Percentiles rank a stretch among this genome's conserved stretches.
Evolutionary conservation across 1,284 basidiomycete species (phyloP).

Genomic region (Polyporus tsugae): DNA sequence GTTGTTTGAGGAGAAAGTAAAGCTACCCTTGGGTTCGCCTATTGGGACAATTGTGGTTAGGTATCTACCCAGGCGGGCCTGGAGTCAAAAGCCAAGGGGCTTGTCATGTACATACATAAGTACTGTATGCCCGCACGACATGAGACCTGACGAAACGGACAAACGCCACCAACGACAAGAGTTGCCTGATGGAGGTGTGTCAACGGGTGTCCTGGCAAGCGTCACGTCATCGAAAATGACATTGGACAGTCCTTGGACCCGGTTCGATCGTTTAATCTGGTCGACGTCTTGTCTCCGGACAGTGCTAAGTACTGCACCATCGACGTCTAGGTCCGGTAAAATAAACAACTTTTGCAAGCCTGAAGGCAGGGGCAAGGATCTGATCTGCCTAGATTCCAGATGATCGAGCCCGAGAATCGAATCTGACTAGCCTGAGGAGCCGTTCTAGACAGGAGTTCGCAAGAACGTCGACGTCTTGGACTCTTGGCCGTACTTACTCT

Average conservation of each 20-base stretch:
- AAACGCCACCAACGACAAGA: neutral
- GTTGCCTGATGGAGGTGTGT: conserved; percentile 1
- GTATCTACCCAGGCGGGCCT: neutral
- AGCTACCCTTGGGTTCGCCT: neutral
- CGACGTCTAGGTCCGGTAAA: neutral
- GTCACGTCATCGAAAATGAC: neutral
- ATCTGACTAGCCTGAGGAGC: neutral
- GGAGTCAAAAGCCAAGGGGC: neutral
- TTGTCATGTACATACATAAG: too few species aligned
- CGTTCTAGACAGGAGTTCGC: neutral
- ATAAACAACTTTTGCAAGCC: neutral
- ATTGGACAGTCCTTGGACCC: too few species aligned
- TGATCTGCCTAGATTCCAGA: neutral
- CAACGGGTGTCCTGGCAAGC: neutral
- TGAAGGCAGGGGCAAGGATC: neutral
- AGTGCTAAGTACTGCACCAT: too few species aligned
- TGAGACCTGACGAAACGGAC: neutral
- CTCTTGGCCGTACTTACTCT: neutral
- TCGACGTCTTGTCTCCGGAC: neutral
- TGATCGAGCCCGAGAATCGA: neutral
- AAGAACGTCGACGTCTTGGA: too few species aligned
- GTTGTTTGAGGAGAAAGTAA: neutral
- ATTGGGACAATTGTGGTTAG: neutral
- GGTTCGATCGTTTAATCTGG: neutral
- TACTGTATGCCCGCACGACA: too few species aligned